These are phyloP conservation scores for Phoma sp. DNA, from an alignment of 2,329 filamentous ascomycete genomes.

Conservation along the genomic window DNA sequence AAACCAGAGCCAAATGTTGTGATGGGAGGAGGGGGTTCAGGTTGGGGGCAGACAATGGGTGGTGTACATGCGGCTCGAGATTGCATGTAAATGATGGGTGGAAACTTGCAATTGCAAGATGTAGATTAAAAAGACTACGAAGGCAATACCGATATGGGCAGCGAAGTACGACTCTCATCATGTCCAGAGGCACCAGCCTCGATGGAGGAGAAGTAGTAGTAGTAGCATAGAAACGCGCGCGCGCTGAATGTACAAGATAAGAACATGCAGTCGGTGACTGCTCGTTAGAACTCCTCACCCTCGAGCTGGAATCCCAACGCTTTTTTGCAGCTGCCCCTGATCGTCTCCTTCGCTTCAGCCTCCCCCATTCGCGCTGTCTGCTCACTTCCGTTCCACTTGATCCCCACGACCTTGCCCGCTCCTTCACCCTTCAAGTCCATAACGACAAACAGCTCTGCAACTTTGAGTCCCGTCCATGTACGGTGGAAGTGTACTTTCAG, in stretches of 20 bases:
- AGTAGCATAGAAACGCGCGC: background rate
- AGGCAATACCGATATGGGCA: too few relatives aligned
- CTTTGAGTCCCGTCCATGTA: slow-evolving; percentile 41
- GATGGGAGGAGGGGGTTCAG: too few relatives aligned
- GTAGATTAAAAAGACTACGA: too few relatives aligned
- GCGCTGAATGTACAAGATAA: background rate
- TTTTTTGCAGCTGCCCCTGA: slow-evolving; percentile 31
- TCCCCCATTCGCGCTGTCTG: slow-evolving; percentile 36
- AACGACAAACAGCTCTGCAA: slow-evolving; percentile 43
- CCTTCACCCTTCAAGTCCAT: slow-evolving; percentile 44
- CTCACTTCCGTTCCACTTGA: slow-evolving; percentile 42
- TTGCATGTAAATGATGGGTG: too few relatives aligned
- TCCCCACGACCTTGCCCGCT: slow-evolving; percentile 42
- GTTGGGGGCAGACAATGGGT: too few relatives aligned
- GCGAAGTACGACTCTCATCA: too few relatives aligned
- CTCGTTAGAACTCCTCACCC: slow-evolving; percentile 57
- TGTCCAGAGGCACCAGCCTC: background rate
- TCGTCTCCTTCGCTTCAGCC: slow-evolving; percentile 38
- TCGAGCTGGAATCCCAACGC: slow-evolving; percentile 46
- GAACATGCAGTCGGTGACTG: slow-evolving; percentile 41
- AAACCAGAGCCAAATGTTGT: too few relatives aligned
- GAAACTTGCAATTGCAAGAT: too few relatives aligned
- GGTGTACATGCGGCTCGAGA: too few relatives aligned
- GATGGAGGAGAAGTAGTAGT: background rate
- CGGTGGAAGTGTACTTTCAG: slow-evolving; percentile 45